Evolutionary conservation across 2,329 filamentous ascomycete species (phyloP).

Genomic region (Aureobasidium leucospermi): DNA sequence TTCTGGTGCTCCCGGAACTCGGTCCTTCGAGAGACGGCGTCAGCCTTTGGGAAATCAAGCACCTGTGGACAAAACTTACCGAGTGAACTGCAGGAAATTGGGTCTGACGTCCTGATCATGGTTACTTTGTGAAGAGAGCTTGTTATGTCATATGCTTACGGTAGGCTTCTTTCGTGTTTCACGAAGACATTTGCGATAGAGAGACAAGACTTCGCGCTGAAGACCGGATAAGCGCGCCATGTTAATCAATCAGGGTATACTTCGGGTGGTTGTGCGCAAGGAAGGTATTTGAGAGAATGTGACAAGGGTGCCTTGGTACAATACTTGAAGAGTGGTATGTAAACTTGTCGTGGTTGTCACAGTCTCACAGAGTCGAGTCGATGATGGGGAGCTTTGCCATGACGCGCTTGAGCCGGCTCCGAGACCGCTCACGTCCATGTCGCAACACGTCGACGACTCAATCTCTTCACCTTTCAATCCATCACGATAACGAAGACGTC

Average conservation of each 20-base stretch:
- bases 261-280: too few relatives aligned
- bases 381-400: too few relatives aligned
- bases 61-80: background rate
- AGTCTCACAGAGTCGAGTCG: too few relatives aligned
- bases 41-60: background rate
- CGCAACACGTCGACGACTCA: too few relatives aligned
- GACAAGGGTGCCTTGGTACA: too few relatives aligned
- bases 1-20: conserved; percentile 66
- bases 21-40: conserved; percentile 39
- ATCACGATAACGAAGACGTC: background rate
- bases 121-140: conserved; percentile 13
- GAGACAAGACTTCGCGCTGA: conserved; percentile 77
- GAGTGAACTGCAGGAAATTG: conserved; percentile 28
- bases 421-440: background rate
- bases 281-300: too few relatives aligned
- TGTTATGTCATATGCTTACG: conserved; percentile 40
- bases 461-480: background rate
- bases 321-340: background rate
- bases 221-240: conserved; percentile 65
- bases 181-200: conserved; percentile 82
- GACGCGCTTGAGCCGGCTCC: background rate
- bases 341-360: too few relatives aligned
- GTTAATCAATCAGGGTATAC: background rate
- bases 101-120: conserved; percentile 16
- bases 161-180: conserved; percentile 72